Conservation (phyloP, 108 stramenopile species). For the Nitzschia inconspicua region DNA sequence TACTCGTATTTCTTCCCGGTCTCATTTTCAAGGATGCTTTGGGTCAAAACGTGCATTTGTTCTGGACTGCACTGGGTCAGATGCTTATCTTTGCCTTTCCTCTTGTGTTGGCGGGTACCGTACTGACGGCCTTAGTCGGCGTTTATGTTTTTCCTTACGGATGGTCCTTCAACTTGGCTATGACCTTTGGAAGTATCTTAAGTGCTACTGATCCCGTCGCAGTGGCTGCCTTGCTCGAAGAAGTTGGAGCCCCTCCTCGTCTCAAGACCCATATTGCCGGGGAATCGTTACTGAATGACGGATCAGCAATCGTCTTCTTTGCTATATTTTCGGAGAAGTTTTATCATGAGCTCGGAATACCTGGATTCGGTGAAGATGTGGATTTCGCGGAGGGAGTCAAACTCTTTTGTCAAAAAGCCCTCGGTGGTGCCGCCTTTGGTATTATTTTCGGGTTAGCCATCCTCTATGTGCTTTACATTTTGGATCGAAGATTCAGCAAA, state of each 20-base stretch:
- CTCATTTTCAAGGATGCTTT: slow-evolving; percentile 82
- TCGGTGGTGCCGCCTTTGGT: slow-evolving; percentile 79
- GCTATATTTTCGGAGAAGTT: slow-evolving; percentile 61
- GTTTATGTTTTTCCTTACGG: slow-evolving; percentile 63
- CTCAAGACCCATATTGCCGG: slow-evolving; percentile 75
- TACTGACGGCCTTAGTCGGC: slow-evolving; percentile 51
- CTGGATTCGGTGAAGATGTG: slow-evolving; percentile 46
- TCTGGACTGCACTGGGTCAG: slow-evolving; percentile 45
- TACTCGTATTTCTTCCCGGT: slow-evolving; percentile 88
- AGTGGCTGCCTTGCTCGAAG: slow-evolving; percentile 73
- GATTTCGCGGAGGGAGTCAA: slow-evolving; percentile 10
- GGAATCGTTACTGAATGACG: slow-evolving; percentile 88
- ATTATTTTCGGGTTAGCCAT: slow-evolving; percentile 54
- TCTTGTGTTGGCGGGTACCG: slow-evolving; percentile 67
- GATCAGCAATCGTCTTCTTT: slow-evolving; percentile 89
- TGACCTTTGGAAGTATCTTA: slow-evolving; percentile 87
- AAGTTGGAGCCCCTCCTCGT: slow-evolving; percentile 69
- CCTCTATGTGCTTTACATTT: slow-evolving; percentile 32
- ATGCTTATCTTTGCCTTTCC: slow-evolving; percentile 86
- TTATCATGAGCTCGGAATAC: slow-evolving; percentile 40
- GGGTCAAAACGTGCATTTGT: slow-evolving; percentile 66
- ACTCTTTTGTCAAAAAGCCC: slow-evolving; percentile 64
- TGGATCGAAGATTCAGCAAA: slow-evolving; percentile 58
- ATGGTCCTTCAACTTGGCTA: slow-evolving; percentile 55
- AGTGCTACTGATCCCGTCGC: slow-evolving; percentile 94